Evolutionary conservation across 805 yeast species (phyloP), one percentile per base, ranked within the genome.

Genomic region (Yamadazyma endophytica): DNA sequence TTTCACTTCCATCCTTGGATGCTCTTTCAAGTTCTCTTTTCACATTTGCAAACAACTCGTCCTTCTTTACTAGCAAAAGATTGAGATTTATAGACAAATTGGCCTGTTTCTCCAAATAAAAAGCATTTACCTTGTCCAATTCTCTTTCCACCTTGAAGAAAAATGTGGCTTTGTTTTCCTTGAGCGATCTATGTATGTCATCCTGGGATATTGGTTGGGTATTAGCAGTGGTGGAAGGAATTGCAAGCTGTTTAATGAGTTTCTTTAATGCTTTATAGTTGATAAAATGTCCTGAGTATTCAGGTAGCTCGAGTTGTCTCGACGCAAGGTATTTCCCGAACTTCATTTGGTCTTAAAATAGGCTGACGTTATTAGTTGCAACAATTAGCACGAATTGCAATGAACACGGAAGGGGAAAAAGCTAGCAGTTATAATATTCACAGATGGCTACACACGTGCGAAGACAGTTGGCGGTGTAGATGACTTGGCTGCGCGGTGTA

Each of bases 251-350:
- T 58, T 90, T 90, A 51, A 90, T 90, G 44, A 89, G 73, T 69
- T 90, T 92, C 58, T 90, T 90, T 36, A 90, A 65, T 3, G 90
- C 92, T 64, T 92, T 92, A 61, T 92, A 92, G 63, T 92, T 88
- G 52, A 92, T 90, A 64, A 90, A 92, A 54, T 86, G 82, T 22
- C 90, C 88, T 29, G 94, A 79, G 56, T 92, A 92, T 58, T 92
- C 98, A 8, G 97, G 97, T 37, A 90, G 68, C 57, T 90, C 97
- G 45, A 92, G 69, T 61, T 88, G 96, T 54, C 97, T 77, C 25
- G 94, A 83, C 42, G 95, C 97, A 54, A 92, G 69, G 52, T 87
- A 85, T 60, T 92, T 92, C 31, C 98, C 98, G 58, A 88, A 92
- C 69, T 92, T 92, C 98, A 67, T 64, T 19, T 19, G 11, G 9